Evolutionary conservation across 2,329 filamentous ascomycete species (phyloP).

Genomic region (Remersonia thermophila): DNA sequence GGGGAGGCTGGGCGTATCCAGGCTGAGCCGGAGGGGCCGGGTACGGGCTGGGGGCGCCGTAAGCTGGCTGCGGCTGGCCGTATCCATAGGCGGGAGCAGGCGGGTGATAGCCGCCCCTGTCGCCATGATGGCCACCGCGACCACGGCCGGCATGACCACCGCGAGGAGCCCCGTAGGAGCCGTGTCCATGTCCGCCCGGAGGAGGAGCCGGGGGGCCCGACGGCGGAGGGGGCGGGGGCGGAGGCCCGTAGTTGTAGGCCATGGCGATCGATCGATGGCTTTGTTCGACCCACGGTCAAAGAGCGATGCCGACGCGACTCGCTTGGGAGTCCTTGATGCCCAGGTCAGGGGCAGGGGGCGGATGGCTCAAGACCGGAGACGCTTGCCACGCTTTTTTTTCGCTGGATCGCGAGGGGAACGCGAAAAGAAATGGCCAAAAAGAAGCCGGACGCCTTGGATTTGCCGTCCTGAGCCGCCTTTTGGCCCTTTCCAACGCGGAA

Average conservation of each 20-base stretch:
- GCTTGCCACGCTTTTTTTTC: too few relatives aligned
- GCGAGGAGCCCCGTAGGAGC: constrained; percentile 23
- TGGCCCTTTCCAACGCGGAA: too few relatives aligned
- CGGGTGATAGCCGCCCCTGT: constrained; percentile 31
- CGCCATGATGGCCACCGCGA: constrained; percentile 30
- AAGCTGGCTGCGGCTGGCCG: constrained; percentile 21
- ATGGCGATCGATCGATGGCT: constrained; percentile 21
- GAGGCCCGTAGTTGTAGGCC: constrained; percentile 40
- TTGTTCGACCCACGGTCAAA: not conserved
- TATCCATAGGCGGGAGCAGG: constrained; percentile 32
- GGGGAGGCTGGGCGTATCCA: constrained; percentile 29
- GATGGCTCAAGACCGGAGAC: too few relatives aligned
- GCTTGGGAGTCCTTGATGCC: too few relatives aligned
- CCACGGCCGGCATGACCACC: constrained; percentile 28
- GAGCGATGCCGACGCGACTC: not conserved
- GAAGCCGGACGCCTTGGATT: too few relatives aligned
- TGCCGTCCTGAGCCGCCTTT: too few relatives aligned
- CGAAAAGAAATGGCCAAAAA: too few relatives aligned
- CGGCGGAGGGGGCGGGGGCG: constrained; percentile 38
- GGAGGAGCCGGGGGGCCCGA: constrained; percentile 26
- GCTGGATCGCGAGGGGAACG: too few relatives aligned
- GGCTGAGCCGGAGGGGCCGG: constrained; percentile 26
- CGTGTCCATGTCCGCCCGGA: constrained; percentile 28
- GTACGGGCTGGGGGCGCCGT: constrained; percentile 20
- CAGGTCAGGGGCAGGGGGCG: too few relatives aligned